A percentile compares a stretch with the other conserved stretches of the same genome.
phyloP scores from a whole-genome alignment of 2,329 filamentous ascomycete species.

The Laburnicola sp. region DNA sequence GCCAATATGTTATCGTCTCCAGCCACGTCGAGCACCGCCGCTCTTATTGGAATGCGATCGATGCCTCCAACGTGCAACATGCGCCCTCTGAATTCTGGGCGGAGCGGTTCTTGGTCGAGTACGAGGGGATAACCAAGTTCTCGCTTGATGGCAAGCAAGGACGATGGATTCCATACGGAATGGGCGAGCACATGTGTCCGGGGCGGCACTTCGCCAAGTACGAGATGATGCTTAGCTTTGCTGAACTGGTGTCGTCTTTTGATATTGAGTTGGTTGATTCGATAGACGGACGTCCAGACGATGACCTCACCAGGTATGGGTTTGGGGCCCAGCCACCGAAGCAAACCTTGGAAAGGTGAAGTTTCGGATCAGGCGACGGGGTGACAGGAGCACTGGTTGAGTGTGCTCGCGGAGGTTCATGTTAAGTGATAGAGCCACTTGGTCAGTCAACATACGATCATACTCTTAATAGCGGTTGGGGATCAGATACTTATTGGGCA shows the following conservation, averaged over 20 bases:
- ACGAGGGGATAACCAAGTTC: conserved; percentile 2
- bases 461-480: too few species aligned
- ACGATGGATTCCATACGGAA: conserved; percentile 18
- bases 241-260: conserved; percentile 12
- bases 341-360: not conserved
- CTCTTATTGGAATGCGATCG: conserved; percentile 11
- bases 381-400: too few species aligned
- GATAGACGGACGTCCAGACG: conserved; percentile 5
- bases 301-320: conserved; percentile 14
- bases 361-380: conserved; percentile 10
- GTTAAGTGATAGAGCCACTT: too few species aligned
- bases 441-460: too few species aligned
- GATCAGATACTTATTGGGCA: too few species aligned
- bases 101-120: conserved; percentile 10
- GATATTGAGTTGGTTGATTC: conserved; percentile 15
- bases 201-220: conserved; percentile 25
- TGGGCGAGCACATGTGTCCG: conserved; percentile 22
- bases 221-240: conserved; percentile 17
- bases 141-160: conserved; percentile 10
- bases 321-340: conserved; percentile 15
- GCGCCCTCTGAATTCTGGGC: conserved; percentile 4
- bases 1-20: conserved; percentile 12
- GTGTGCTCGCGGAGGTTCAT: too few species aligned
- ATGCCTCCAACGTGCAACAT: not conserved
- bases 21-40: conserved; percentile 12